A percentile compares a stretch with the other conserved stretches of the same genome.
Evolutionary conservation across 2,329 filamentous ascomycete genomes (phyloP).

Genomic region (Clonostachys sp.): DNA sequence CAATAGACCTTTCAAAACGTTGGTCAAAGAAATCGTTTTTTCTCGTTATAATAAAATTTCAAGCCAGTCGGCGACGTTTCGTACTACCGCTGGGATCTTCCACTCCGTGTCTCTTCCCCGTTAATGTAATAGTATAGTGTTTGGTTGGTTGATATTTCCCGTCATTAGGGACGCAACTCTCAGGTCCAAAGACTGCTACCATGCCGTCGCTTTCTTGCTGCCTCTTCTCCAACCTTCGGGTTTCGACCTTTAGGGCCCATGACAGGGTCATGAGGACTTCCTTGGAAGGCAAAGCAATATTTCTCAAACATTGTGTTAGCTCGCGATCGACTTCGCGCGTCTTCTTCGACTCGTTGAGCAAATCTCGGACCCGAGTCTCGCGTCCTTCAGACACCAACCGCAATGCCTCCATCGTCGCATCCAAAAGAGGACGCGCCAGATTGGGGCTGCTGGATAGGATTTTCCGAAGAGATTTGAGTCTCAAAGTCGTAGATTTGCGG

Average conservation of each 20-base stretch:
- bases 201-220: too few relatives aligned
- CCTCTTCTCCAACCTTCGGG: slow-evolving; percentile 22
- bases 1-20: too few relatives aligned
- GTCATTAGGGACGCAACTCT: slow-evolving; percentile 11
- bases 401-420: slow-evolving; percentile 72
- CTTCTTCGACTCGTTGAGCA: slow-evolving; percentile 18
- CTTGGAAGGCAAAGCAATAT: slow-evolving; percentile 35
- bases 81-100: background rate
- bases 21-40: too few relatives aligned
- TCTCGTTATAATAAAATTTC: too few relatives aligned
- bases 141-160: too few relatives aligned
- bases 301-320: slow-evolving; percentile 28
- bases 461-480: slow-evolving; percentile 57
- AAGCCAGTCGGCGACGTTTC: background rate
- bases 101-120: too few relatives aligned
- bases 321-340: slow-evolving; percentile 15
- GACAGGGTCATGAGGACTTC: slow-evolving; percentile 42
- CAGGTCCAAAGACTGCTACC: slow-evolving; percentile 3
- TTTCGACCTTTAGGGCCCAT: slow-evolving; percentile 39
- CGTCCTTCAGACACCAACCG: slow-evolving; percentile 62
- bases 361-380: slow-evolving; percentile 37
- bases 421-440: slow-evolving; percentile 68
- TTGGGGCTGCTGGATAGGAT: slow-evolving; percentile 70
- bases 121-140: too few relatives aligned
- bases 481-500: slow-evolving; percentile 46